A percentile compares a stretch with the other conserved stretches of the same genome.
Conservation (phyloP, 148 eudicot species). For the Hydrangea macrophylla region DNA sequence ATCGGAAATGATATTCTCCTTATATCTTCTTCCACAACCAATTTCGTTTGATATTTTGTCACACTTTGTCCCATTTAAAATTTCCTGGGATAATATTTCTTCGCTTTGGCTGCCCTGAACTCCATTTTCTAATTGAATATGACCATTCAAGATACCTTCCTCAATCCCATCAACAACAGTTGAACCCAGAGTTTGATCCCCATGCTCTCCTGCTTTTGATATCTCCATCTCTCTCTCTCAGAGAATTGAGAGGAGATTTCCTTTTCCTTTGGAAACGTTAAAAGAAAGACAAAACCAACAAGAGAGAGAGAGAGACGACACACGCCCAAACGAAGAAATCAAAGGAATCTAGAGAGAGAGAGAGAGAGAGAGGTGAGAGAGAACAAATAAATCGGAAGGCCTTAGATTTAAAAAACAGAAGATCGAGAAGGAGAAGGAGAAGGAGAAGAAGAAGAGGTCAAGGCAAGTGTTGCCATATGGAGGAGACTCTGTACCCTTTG, state of each 20-base stretch:
- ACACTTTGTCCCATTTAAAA: not conserved
- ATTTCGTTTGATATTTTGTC: constrained; percentile 1
- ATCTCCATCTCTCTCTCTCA: constrained; percentile 18
- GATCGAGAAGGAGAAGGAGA: too few species aligned
- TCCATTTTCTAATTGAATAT: not conserved
- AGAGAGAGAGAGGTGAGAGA: constrained; percentile 2
- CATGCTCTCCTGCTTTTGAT: constrained; percentile 7
- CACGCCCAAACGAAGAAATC: constrained; percentile 7
- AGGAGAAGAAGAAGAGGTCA: not conserved
- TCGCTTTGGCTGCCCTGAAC: too few species aligned
- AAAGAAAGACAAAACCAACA: not conserved
- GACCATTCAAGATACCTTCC: not conserved
- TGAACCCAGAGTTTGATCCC: not conserved
- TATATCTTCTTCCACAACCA: not conserved
- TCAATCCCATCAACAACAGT: not conserved
- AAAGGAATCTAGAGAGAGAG: not conserved
- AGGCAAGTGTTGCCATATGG: not conserved
- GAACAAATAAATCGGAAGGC: too few species aligned
- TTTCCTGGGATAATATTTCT: too few species aligned
- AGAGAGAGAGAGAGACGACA: constrained; percentile 6
- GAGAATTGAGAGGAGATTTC: too few species aligned
- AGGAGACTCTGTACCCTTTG: not conserved
- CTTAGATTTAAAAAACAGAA: too few species aligned
- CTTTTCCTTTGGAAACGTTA: not conserved
- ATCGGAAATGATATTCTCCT: not conserved